Conservation (phyloP, 1,139 yeast species). For the Lodderomyces parapsilosis region DNA sequence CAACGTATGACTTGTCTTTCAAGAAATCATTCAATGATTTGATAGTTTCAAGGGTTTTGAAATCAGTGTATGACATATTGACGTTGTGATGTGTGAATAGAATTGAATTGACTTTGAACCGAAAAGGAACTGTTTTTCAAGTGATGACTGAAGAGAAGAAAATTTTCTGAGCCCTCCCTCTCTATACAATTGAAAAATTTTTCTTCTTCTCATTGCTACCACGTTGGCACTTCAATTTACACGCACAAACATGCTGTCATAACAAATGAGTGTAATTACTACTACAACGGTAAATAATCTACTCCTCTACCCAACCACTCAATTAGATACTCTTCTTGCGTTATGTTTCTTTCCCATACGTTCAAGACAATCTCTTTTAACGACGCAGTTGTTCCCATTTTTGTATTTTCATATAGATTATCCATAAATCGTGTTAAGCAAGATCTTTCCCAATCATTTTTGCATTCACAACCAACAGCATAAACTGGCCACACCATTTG, state of each 20-base stretch:
- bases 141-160: conserved; percentile 4
- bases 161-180: background rate
- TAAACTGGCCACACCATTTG: conserved; percentile 64
- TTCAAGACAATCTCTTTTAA: conserved; percentile 37
- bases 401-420: conserved; percentile 42
- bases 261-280: no score
- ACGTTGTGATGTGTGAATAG: background rate
- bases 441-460: conserved; percentile 26
- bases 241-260: no score
- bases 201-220: background rate
- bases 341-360: conserved; percentile 39
- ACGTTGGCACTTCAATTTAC: no score
- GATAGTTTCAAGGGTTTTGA: conserved; percentile 78
- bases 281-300: conserved; percentile 46
- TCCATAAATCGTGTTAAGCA: conserved; percentile 32
- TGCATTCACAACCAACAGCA: conserved; percentile 45
- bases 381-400: conserved; percentile 51
- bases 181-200: background rate
- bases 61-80: conserved; percentile 79
- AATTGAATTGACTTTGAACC: background rate
- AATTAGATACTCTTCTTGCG: conserved; percentile 38
- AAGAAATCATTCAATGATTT: conserved; percentile 83
- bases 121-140: background rate
- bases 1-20: conserved; percentile 89
- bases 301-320: conserved; percentile 49